Evolutionary conservation across 805 yeast species (phyloP).

Genomic region (Lachancea sp.): DNA sequence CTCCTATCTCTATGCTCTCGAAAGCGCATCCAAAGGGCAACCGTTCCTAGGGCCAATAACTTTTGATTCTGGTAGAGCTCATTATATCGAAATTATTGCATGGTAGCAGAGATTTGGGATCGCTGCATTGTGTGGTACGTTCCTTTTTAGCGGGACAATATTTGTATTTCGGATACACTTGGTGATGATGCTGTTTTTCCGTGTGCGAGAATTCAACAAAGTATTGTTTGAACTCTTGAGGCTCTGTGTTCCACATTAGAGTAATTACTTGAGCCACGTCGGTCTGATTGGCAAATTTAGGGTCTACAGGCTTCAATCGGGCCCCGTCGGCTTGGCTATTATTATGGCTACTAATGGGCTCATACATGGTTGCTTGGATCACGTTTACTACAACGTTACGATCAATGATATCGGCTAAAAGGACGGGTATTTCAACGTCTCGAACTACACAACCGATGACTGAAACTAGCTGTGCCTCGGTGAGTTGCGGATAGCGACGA

Average conservation of each 20-base stretch:
- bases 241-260: slow-evolving; percentile 41
- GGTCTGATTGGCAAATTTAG: slow-evolving; percentile 9
- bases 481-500: slow-evolving; percentile 2
- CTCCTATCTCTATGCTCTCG: too few species aligned
- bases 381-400: neutral
- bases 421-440: slow-evolving; percentile 7
- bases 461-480: slow-evolving; percentile 4
- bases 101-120: neutral
- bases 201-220: slow-evolving; percentile 35
- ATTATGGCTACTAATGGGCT: neutral
- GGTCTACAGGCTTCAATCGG: slow-evolving; percentile 8
- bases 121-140: neutral
- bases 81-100: too few species aligned
- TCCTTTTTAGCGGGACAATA: slow-evolving; percentile 32
- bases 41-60: neutral
- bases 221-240: slow-evolving; percentile 32
- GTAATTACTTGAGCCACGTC: slow-evolving; percentile 35
- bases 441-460: slow-evolving; percentile 4
- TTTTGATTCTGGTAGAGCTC: too few species aligned
- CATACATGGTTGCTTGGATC: slow-evolving; percentile 8
- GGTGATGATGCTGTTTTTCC: slow-evolving; percentile 38
- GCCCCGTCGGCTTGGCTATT: neutral
- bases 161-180: slow-evolving; percentile 40
- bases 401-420: neutral
- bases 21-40: too few species aligned